These are phyloP conservation scores for Massariosphaeria phaeospora DNA, from an alignment of 495 filamentous ascomycete species.

Conservation along the genomic window DNA sequence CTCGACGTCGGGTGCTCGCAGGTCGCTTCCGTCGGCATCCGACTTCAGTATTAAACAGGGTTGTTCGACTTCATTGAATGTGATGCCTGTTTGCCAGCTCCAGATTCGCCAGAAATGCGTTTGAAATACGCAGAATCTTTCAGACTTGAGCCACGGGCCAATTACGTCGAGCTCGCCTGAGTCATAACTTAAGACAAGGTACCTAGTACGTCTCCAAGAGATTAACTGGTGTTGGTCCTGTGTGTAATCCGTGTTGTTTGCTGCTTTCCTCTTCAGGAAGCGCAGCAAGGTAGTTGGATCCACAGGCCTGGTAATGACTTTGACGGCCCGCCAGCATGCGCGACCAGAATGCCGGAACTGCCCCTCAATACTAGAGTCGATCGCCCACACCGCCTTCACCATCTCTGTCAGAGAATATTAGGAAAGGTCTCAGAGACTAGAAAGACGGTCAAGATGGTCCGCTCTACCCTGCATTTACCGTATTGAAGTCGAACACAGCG, in stretches of 20 bases:
- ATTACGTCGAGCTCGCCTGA: too few species aligned
- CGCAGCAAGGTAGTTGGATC: slow-evolving; percentile 30
- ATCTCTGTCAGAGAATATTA: slow-evolving; percentile 21
- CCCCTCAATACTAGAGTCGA: slow-evolving; percentile 28
- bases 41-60: slow-evolving; percentile 17
- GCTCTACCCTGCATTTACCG: too few species aligned
- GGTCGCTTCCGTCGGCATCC: not conserved
- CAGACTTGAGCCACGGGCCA: slow-evolving; percentile 28
- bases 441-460: slow-evolving; percentile 26
- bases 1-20: slow-evolving; percentile 10
- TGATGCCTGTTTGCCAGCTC: slow-evolving; percentile 23
- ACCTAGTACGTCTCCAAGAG: slow-evolving; percentile 29
- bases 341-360: slow-evolving; percentile 22
- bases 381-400: slow-evolving; percentile 17
- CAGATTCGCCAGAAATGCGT: slow-evolving; percentile 23
- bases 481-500: slow-evolving; percentile 23
- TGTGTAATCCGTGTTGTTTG: not conserved
- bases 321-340: slow-evolving; percentile 15
- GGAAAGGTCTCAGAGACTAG: slow-evolving; percentile 31
- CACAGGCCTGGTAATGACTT: slow-evolving; percentile 24
- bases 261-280: slow-evolving; percentile 19
- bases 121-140: slow-evolving; percentile 21
- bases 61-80: slow-evolving; percentile 28
- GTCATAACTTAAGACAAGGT: too few species aligned
- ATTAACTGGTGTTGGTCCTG: slow-evolving; percentile 26